phyloP scores from a whole-genome alignment of 192 early-diverging fungal genomes.

The Coemansia sp. region DNA sequence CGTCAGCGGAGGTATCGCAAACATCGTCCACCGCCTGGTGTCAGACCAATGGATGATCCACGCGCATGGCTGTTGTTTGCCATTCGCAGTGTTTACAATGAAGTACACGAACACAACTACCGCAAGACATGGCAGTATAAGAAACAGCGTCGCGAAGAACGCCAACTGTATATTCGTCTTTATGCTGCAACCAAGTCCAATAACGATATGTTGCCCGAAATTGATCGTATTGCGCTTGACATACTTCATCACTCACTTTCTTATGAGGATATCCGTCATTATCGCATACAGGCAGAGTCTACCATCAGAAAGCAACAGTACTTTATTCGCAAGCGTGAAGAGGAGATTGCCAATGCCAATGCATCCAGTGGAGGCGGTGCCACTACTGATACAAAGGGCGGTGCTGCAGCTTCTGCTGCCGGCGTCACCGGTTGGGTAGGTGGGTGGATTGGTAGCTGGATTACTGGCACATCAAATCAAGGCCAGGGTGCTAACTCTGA shows the following conservation, averaged over 20 bases:
- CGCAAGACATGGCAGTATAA: slow-evolving; percentile 85
- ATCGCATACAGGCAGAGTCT: slow-evolving; percentile 72
- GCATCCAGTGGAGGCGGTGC: background rate
- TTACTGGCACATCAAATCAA: slow-evolving; percentile 22
- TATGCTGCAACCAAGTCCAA: slow-evolving; percentile 63
- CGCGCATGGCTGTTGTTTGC: slow-evolving; percentile 80
- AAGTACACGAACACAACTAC: slow-evolving; percentile 83
- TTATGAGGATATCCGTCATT: slow-evolving; percentile 88
- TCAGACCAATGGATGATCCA: slow-evolving; percentile 82
- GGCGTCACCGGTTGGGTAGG: slow-evolving; percentile 55
- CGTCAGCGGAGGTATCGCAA: slow-evolving; percentile 81
- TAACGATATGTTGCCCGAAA: slow-evolving; percentile 41
- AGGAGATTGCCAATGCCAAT: slow-evolving; percentile 15
- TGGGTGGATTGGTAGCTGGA: slow-evolving; percentile 53
- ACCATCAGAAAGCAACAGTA: slow-evolving; percentile 73
- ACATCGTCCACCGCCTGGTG: slow-evolving; percentile 76
- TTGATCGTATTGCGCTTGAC: slow-evolving; percentile 58
- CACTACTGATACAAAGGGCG: slow-evolving; percentile 1
- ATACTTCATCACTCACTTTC: slow-evolving; percentile 73
- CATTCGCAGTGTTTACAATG: slow-evolving; percentile 71
- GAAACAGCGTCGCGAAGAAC: slow-evolving; percentile 76
- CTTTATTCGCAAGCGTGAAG: slow-evolving; percentile 51
- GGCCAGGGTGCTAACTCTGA: background rate
- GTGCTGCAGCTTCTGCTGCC: slow-evolving; percentile 9
- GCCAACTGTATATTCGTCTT: slow-evolving; percentile 71